phyloP scores from a whole-genome alignment of 139 green algal species.

The Coelastrella sp. region DNA sequence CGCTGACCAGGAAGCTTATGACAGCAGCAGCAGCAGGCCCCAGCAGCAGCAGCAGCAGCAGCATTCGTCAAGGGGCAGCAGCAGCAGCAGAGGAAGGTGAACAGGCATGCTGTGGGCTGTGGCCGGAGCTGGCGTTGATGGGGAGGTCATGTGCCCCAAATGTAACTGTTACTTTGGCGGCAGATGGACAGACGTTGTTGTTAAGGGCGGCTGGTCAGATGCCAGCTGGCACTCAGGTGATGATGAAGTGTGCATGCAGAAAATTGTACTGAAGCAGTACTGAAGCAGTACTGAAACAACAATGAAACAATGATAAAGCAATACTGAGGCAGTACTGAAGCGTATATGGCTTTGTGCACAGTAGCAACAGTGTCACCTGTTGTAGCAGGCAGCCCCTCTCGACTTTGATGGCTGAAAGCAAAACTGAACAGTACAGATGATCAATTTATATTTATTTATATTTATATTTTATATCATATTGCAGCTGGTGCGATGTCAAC shows the following conservation, averaged over 20 bases:
- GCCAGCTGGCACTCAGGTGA: slow-evolving; percentile 39
- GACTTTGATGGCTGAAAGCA: too few species aligned
- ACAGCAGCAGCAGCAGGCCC: neutral
- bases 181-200: neutral
- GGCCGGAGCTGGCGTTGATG: slow-evolving; percentile 26
- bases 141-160: slow-evolving; percentile 22
- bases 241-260: neutral
- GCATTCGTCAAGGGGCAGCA: neutral
- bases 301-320: too few species aligned
- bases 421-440: too few species aligned
- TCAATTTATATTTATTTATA: too few species aligned
- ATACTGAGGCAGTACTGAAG: too few species aligned
- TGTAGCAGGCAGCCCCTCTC: too few species aligned
- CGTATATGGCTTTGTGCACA: too few species aligned
- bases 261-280: neutral
- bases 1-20: neutral
- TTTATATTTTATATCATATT: too few species aligned
- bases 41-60: neutral
- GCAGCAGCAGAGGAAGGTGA: neutral
- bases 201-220: slow-evolving; percentile 19
- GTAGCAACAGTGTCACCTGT: too few species aligned
- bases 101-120: neutral
- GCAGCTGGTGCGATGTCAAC: too few species aligned
- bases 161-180: neutral
- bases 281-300: neutral